Percentiles rank a stretch among this genome's conserved stretches.
Conservation (phyloP, 179 eudicot genomes). For the Actinidia arguta region DNA sequence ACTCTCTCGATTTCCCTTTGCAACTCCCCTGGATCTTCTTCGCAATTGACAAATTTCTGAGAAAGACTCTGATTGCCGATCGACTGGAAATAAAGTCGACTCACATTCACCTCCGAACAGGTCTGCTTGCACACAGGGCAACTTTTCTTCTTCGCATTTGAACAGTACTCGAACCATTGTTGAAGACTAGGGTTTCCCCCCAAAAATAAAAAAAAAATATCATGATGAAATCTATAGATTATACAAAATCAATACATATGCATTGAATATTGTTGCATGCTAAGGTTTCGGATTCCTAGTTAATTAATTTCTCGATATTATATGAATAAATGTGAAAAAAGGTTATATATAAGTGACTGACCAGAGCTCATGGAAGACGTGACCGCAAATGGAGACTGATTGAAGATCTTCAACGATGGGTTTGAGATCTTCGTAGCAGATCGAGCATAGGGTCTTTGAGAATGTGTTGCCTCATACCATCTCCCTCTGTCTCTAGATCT, state of each 20-base stretch:
- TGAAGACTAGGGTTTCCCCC: slow-evolving; percentile 67
- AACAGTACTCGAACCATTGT: slow-evolving; percentile 92
- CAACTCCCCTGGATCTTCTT: slow-evolving; percentile 57
- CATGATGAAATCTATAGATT: not conserved
- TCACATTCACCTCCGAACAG: slow-evolving; percentile 58
- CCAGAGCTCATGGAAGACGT: slow-evolving; percentile 97
- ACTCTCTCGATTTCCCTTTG: slow-evolving; percentile 61
- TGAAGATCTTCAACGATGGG: slow-evolving; percentile 93
- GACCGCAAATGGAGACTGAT: slow-evolving; percentile 89
- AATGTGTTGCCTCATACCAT: slow-evolving; percentile 42
- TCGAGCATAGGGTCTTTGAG: slow-evolving; percentile 82
- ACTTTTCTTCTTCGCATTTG: slow-evolving; percentile 58
- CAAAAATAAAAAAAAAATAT: not conserved
- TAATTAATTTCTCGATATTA: no score
- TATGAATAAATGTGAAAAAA: not conserved
- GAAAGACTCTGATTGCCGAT: slow-evolving; percentile 54
- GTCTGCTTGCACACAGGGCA: slow-evolving; percentile 95
- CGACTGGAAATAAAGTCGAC: slow-evolving; percentile 90
- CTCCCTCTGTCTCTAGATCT: not conserved
- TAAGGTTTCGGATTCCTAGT: no score
- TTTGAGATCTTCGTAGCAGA: slow-evolving; percentile 91
- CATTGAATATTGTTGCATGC: not conserved
- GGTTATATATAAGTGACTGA: slow-evolving; percentile 20
- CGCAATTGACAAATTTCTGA: slow-evolving; percentile 39
- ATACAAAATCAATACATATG: not conserved